Conservation (phyloP, 179 eudicot species). For the Spinacia oleracea region DNA sequence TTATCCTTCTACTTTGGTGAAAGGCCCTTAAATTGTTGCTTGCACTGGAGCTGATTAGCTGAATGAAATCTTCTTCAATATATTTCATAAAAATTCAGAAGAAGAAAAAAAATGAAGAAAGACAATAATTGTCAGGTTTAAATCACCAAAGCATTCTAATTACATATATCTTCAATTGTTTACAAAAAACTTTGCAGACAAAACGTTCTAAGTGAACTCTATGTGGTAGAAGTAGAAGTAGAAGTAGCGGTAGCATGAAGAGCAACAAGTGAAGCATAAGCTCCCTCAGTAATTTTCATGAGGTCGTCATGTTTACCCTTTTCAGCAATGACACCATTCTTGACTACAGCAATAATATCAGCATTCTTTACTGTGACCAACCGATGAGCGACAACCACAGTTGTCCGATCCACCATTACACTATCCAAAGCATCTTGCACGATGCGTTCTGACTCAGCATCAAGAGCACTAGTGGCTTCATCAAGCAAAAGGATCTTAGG, state of each 20-base stretch:
- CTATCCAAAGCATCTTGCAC: constrained; percentile 49
- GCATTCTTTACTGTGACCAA: constrained; percentile 42
- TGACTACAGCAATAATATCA: constrained; percentile 44
- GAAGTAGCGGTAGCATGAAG: constrained; percentile 36
- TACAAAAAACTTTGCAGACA: constrained; percentile 14
- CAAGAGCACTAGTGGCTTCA: constrained; percentile 53
- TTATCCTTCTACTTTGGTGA: too few species aligned
- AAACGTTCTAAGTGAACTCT: background rate
- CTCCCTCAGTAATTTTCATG: constrained; percentile 35
- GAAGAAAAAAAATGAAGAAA: background rate
- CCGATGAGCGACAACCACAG: constrained; percentile 51
- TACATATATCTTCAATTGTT: background rate
- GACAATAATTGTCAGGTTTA: background rate
- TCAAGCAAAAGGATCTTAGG: constrained; percentile 45
- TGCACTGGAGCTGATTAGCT: background rate
- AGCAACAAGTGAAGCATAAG: constrained; percentile 48
- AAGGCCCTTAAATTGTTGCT: background rate
- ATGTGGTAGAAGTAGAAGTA: constrained; percentile 16
- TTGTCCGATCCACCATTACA: constrained; percentile 46
- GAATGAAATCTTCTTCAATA: too few species aligned
- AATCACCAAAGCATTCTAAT: background rate
- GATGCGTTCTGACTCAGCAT: constrained; percentile 44
- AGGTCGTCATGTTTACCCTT: constrained; percentile 51
- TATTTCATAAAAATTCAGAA: background rate
- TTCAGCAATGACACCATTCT: constrained; percentile 44